A percentile compares a stretch with the other conserved stretches of the same genome.
phyloP scores from a whole-genome alignment of 2,329 filamentous ascomycete species.

The Talaromyces amestolkiae region DNA sequence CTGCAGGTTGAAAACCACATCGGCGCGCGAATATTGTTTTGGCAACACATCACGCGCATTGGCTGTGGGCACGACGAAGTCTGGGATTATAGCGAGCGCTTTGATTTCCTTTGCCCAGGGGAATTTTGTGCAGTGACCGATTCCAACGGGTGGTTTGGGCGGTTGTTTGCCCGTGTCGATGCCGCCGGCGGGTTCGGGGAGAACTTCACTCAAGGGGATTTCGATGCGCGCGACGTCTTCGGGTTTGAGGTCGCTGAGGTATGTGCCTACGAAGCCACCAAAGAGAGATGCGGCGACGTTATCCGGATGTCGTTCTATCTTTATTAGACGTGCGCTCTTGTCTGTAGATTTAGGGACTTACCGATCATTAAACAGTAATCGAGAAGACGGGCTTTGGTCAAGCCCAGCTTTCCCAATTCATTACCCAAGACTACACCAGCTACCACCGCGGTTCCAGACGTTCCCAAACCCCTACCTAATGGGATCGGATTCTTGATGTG shows the following conservation, averaged over 20 bases:
- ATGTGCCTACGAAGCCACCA: slow-evolving; percentile 94
- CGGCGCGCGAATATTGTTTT: slow-evolving; percentile 70
- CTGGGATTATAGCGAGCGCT: slow-evolving; percentile 90
- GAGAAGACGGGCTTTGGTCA: slow-evolving; percentile 78
- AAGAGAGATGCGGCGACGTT: slow-evolving; percentile 94
- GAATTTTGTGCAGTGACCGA: slow-evolving; percentile 96
- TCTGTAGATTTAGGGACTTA: slow-evolving; percentile 35
- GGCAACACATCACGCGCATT: slow-evolving; percentile 85
- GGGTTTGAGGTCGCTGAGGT: slow-evolving; percentile 85
- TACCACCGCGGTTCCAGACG: slow-evolving; percentile 90
- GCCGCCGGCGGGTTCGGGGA: slow-evolving; percentile 85
- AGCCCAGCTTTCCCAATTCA: slow-evolving; percentile 74
- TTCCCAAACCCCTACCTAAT: slow-evolving; percentile 87
- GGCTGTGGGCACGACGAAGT: slow-evolving; percentile 94
- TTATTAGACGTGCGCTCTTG: background rate
- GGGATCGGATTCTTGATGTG: slow-evolving; percentile 97
- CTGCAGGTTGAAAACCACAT: slow-evolving; percentile 92
- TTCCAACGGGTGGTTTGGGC: slow-evolving; percentile 83
- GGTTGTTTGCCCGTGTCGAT: slow-evolving; percentile 84
- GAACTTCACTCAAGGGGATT: slow-evolving; percentile 89
- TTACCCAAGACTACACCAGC: slow-evolving; percentile 92
- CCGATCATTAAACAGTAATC: slow-evolving; percentile 98
- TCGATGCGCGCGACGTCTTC: slow-evolving; percentile 88
- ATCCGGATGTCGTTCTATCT: slow-evolving; percentile 73
- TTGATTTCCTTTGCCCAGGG: slow-evolving; percentile 93